Percentiles rank a stretch among this genome's conserved stretches.
These are phyloP conservation scores for Bothriochloa decipiens DNA, from an alignment of 176 grass and related monocot genomes.

Conservation along the genomic window DNA sequence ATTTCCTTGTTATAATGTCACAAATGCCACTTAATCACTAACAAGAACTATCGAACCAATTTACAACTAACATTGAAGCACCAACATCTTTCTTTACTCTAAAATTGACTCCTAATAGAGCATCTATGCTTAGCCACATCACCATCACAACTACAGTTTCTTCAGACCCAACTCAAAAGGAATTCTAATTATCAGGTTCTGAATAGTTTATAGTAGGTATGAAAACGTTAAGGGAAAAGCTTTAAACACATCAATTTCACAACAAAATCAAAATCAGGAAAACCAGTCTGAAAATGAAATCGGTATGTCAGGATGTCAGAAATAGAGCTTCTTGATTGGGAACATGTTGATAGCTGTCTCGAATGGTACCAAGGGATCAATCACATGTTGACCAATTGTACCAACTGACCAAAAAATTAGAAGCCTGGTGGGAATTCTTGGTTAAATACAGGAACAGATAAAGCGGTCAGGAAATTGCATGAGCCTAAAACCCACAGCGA, in stretches of 20 bases:
- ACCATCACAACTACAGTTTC: neutral
- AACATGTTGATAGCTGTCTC: too few species aligned
- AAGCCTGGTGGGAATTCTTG: neutral
- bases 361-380: too few species aligned
- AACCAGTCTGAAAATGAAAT: neutral
- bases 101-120: neutral
- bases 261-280: neutral
- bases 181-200: neutral
- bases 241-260: neutral
- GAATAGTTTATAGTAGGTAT: neutral
- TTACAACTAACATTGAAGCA: neutral
- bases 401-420: neutral
- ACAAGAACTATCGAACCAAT: neutral
- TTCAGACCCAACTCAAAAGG: neutral
- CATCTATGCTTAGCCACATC: conserved; percentile 5
- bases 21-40: neutral
- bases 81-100: conserved; percentile 4
- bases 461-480: neutral
- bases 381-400: neutral
- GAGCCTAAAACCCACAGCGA: neutral
- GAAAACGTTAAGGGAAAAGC: neutral
- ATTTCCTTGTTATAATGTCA: neutral
- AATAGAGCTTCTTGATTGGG: neutral
- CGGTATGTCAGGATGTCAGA: neutral
- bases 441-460: neutral